Percentiles rank a stretch among this genome's conserved stretches.
Evolutionary conservation across 345 rosid species (phyloP).

Genomic region (Syzygium grande): DNA sequence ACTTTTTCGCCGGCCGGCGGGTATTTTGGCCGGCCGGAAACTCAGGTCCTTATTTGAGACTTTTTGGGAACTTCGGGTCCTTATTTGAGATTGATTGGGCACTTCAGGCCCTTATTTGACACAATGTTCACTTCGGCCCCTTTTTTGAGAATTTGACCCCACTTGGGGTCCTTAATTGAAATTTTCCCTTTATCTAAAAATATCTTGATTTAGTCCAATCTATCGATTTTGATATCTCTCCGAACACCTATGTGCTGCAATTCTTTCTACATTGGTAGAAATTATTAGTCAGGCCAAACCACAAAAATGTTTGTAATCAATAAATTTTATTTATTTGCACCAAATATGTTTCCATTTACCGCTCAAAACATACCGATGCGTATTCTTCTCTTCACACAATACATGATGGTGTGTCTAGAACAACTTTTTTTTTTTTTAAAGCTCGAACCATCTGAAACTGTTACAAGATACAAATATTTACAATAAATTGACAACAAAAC

Average conservation of each 20-base stretch:
- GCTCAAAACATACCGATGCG: too few relatives aligned
- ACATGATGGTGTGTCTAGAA: background rate
- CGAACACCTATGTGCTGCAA: background rate
- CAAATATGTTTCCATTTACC: background rate
- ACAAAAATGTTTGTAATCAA: background rate
- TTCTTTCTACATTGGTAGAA: background rate
- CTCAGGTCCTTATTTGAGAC: too few relatives aligned
- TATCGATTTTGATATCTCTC: background rate
- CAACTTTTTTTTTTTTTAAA: background rate
- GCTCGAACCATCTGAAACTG: background rate
- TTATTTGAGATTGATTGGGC: too few relatives aligned
- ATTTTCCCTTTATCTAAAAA: background rate
- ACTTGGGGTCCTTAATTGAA: too few relatives aligned
- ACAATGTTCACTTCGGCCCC: too few relatives aligned
- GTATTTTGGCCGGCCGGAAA: too few relatives aligned
- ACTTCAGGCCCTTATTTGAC: too few relatives aligned
- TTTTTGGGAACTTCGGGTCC: too few relatives aligned
- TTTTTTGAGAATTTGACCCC: too few relatives aligned
- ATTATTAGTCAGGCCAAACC: background rate
- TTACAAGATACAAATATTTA: background rate
- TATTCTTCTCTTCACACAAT: background rate
- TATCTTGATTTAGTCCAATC: background rate
- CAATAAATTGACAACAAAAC: background rate
- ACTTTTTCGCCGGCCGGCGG: too few relatives aligned
- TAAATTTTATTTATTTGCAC: background rate